Evolutionary conservation across 495 filamentous ascomycete genomes (phyloP), one percentile per base, ranked within the genome.

Genomic region (Sordaria brevicollis): DNA sequence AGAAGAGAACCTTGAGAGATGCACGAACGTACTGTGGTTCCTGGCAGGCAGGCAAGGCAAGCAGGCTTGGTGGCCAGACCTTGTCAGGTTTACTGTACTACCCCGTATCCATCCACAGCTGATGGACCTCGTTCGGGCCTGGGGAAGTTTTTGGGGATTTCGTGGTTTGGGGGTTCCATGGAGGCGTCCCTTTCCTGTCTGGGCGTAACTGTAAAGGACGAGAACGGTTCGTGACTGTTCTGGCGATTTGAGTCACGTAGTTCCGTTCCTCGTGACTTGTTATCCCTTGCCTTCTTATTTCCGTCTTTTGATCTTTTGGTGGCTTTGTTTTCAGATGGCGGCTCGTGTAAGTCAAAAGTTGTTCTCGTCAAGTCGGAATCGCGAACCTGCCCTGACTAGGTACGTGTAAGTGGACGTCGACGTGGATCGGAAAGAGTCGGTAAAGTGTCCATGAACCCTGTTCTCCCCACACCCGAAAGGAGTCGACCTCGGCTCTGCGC

Each of bases 401-500:
- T 49, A 6, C 11, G 43, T 54, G 21, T 25, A 54, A 13, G 29
- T 15, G 21, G 21, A 54, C n/a, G n/a, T n/a, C 10, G 49, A 31
- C 21, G 49, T 57, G 11, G 49, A 31, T 57, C 49, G 49, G 49
- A 57, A 57, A 57, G 49, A 57, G 49, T 57, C 49, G 49, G 49
- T 31, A 57, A 54, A 31, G 49, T 57, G 49, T 57, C 49, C 2
- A 31, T 57, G 49, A 57, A 57, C 49, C 21, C 21, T 57, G 49
- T 57, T 31, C 25, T 57, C 66, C 67, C 69, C 71, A 71, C 70
- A 43, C 68, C 65, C 54, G 38, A 34, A 71, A 68, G 73, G 49
- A 57, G 49, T 31, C 49, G 49, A 74, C 78, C 78, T 79, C 78
- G 78, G 78, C 78, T 79, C 69, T 76, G 68, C 67, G 54, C 71